Evolutionary conservation across 192 early-diverging fungal genomes (phyloP).

Genomic region (Pilaira anomala): DNA sequence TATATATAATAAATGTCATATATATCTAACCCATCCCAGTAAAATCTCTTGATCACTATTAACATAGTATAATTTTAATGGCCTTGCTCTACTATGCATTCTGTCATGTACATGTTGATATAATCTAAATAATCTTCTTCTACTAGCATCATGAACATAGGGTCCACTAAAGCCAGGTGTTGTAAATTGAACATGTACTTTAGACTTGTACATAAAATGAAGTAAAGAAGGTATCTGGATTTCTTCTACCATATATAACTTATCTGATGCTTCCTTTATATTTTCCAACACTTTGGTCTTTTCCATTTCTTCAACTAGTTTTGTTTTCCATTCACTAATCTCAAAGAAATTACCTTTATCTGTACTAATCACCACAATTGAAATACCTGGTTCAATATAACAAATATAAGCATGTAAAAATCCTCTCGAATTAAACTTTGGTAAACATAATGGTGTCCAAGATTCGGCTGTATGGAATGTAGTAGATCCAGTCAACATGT

Average conservation of each 20-base stretch:
- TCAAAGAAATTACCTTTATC: slow-evolving; percentile 85
- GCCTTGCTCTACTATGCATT: slow-evolving; percentile 50
- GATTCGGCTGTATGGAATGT: slow-evolving; percentile 79
- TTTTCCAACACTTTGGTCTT: slow-evolving; percentile 32
- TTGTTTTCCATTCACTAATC: slow-evolving; percentile 63
- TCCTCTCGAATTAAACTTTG: slow-evolving; percentile 80
- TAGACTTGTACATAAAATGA: slow-evolving; percentile 74
- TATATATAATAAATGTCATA: background rate
- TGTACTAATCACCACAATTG: slow-evolving; percentile 70
- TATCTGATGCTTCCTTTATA: slow-evolving; percentile 44
- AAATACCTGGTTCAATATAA: slow-evolving; percentile 71
- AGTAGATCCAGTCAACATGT: slow-evolving; percentile 70
- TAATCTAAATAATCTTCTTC: slow-evolving; percentile 51
- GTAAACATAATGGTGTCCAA: slow-evolving; percentile 95
- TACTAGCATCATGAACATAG: slow-evolving; percentile 52
- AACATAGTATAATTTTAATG: slow-evolving; percentile 54
- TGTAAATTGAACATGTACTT: slow-evolving; percentile 61
- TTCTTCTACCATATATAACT: slow-evolving; percentile 53
- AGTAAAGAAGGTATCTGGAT: slow-evolving; percentile 61
- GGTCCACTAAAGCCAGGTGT: slow-evolving; percentile 56
- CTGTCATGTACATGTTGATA: slow-evolving; percentile 59
- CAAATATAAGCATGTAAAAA: slow-evolving; percentile 88
- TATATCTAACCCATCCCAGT: slow-evolving; percentile 58
- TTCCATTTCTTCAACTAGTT: slow-evolving; percentile 56
- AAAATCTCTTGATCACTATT: slow-evolving; percentile 51